Percentiles rank a stretch among this genome's conserved stretches.
These are phyloP conservation scores for Leishmania tropica DNA, from an alignment of 208 protist genomes.

Conservation along the genomic window DNA sequence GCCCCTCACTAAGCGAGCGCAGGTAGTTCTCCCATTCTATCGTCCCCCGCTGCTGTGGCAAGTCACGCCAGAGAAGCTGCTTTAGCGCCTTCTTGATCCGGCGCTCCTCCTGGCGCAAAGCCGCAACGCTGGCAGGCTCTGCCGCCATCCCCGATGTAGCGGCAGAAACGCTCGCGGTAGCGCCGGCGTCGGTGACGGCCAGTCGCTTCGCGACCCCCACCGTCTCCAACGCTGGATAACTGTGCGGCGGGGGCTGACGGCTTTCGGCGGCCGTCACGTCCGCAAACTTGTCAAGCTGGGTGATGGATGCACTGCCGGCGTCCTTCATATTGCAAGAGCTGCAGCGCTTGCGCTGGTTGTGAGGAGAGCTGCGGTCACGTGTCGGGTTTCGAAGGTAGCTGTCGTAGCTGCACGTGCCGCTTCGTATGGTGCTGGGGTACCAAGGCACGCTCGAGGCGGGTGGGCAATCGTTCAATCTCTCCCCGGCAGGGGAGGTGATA, in stretches of 20 bases:
- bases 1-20: constrained; percentile 40
- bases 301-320: neutral
- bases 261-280: neutral
- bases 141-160: neutral
- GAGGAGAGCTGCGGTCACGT: too few species aligned
- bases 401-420: neutral
- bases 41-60: constrained; percentile 42
- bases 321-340: neutral
- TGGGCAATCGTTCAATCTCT: neutral
- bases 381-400: neutral
- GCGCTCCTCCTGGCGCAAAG: constrained; percentile 44
- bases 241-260: neutral
- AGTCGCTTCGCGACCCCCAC: neutral
- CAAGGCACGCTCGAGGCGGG: neutral
- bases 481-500: neutral
- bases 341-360: neutral
- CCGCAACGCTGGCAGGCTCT: neutral
- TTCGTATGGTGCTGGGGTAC: neutral
- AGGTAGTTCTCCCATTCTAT: constrained; percentile 55
- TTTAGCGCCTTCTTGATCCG: constrained; percentile 55
- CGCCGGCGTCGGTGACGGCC: neutral
- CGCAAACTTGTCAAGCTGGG: neutral
- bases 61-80: constrained; percentile 54
- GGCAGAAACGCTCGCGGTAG: neutral
- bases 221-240: neutral